Evolutionary conservation across 2,329 filamentous ascomycete species (phyloP).

Genomic region (Monilinia laxa): DNA sequence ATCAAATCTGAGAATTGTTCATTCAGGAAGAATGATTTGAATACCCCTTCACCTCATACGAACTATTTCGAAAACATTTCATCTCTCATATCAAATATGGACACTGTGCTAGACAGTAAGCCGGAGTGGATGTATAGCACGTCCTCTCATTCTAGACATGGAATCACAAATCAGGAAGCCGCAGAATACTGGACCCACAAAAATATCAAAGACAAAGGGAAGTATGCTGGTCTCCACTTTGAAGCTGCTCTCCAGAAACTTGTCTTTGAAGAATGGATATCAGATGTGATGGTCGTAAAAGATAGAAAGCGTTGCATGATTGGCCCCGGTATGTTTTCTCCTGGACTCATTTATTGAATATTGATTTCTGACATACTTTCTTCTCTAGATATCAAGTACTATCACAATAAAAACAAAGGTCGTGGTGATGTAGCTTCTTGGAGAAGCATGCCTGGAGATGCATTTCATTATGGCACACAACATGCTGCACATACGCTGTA

Average conservation of each 20-base stretch:
- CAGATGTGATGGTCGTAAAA: neutral
- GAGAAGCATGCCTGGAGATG: neutral
- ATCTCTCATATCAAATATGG: neutral
- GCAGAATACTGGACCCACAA: neutral
- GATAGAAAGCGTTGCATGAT: neutral
- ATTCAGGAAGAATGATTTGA: neutral
- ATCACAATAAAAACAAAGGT: neutral
- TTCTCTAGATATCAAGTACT: conserved; percentile 5
- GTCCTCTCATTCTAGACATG: neutral
- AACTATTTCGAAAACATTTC: neutral
- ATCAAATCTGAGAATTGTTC: neutral
- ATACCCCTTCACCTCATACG: too few relatives aligned
- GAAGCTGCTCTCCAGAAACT: neutral
- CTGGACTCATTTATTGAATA: too few relatives aligned
- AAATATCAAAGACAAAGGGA: neutral
- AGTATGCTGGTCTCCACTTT: neutral
- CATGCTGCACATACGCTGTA: neutral
- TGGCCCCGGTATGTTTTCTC: neutral
- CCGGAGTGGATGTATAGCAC: neutral
- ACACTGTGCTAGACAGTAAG: neutral
- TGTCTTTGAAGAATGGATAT: neutral
- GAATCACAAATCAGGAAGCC: neutral
- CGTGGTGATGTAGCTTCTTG: neutral
- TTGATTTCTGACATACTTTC: neutral
- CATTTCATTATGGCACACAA: neutral